Evolutionary conservation across 2,329 filamentous ascomycete species (phyloP).

Genomic region (Venturia effusa): DNA sequence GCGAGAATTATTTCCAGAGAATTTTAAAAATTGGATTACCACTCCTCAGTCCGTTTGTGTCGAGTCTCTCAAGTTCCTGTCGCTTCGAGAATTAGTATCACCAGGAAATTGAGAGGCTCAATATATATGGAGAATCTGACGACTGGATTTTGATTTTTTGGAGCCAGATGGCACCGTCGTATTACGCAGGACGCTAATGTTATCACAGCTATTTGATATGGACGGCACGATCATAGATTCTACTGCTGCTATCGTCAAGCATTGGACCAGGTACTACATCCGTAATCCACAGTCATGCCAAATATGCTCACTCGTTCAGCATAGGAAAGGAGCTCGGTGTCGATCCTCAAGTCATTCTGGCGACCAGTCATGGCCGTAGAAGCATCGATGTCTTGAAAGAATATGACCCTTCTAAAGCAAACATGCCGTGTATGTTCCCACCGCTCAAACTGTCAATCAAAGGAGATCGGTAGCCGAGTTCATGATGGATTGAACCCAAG

Average conservation of each 20-base stretch:
- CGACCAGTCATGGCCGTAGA: conserved; percentile 82
- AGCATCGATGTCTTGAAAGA: conserved; percentile 77
- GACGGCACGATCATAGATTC: conserved; percentile 79
- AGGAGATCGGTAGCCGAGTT: background rate
- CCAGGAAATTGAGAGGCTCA: background rate
- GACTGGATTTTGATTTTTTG: background rate
- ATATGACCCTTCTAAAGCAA: conserved; percentile 75
- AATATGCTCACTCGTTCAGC: conserved; percentile 31
- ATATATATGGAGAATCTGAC: background rate
- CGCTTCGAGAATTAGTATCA: background rate
- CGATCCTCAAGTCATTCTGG: conserved; percentile 70
- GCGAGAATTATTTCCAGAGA: background rate
- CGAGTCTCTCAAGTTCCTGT: background rate
- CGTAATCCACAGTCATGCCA: background rate
- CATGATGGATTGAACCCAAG: background rate
- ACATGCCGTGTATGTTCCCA: conserved; percentile 68
- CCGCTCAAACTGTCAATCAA: background rate
- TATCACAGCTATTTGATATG: conserved; percentile 54
- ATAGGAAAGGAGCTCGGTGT: conserved; percentile 76
- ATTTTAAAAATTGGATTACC: background rate
- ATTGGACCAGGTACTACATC: conserved; percentile 54
- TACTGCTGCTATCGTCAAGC: conserved; percentile 63
- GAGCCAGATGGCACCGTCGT: background rate
- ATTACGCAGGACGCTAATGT: background rate
- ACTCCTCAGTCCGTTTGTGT: background rate